phyloP scores from a whole-genome alignment of 1,284 basidiomycete genomes.

The Ustilago shanxiensis region DNA sequence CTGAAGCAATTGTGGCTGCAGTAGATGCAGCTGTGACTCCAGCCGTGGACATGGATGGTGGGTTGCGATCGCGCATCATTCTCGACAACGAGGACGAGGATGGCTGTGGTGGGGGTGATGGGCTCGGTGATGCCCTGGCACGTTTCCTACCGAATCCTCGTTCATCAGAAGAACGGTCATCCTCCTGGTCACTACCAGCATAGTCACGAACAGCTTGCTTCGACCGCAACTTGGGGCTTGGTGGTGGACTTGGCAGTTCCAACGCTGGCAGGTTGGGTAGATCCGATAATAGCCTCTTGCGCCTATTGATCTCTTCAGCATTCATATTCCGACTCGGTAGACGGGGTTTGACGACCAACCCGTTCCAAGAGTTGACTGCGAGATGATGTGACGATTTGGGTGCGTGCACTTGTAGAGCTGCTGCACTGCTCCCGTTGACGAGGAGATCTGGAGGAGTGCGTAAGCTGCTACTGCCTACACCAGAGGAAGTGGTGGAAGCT shows the following conservation, averaged over 20 bases:
- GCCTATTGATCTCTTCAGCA: slow-evolving; percentile 19
- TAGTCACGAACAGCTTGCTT: not conserved
- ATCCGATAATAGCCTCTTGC: slow-evolving; percentile 14
- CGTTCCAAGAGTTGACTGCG: slow-evolving; percentile 45
- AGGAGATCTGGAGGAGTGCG: slow-evolving; percentile 60
- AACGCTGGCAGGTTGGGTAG: not conserved
- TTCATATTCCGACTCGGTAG: slow-evolving; percentile 4
- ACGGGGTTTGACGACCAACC: slow-evolving; percentile 18
- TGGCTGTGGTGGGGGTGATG: not conserved
- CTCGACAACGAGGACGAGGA: no score
- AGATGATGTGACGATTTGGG: not conserved
- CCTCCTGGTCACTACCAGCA: not conserved
- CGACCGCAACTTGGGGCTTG: slow-evolving; percentile 18
- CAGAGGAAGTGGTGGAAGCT: slow-evolving; percentile 9
- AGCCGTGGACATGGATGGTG: no score
- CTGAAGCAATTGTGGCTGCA: not conserved
- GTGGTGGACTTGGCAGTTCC: slow-evolving; percentile 35
- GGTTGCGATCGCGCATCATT: not conserved
- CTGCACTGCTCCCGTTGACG: slow-evolving; percentile 37
- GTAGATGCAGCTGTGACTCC: no score
- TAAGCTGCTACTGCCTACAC: slow-evolving; percentile 26
- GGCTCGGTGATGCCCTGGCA: not conserved
- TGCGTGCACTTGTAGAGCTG: not conserved
- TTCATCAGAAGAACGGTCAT: no score
- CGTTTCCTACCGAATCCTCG: not conserved